These are phyloP conservation scores for Phyllosticta paracitricarpa DNA, from an alignment of 2,329 filamentous ascomycete species.

Conservation along the genomic window DNA sequence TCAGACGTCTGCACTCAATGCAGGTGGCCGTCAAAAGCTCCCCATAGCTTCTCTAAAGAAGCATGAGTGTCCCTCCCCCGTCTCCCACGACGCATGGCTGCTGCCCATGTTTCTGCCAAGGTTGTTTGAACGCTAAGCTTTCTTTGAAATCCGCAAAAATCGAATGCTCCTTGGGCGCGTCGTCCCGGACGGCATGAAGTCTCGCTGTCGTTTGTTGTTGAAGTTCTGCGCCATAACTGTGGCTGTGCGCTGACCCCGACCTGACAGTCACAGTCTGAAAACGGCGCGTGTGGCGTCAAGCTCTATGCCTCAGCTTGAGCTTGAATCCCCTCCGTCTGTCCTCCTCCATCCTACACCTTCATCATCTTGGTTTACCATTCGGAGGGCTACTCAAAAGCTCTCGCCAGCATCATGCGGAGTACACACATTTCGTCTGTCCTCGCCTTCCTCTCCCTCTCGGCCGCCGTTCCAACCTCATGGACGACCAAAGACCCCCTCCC, in stretches of 20 bases:
- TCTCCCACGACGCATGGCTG: too few relatives aligned
- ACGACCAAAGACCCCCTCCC: slow-evolving; percentile 46
- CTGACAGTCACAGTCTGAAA: background rate
- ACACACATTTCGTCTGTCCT: slow-evolving; percentile 2
- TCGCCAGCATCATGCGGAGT: background rate
- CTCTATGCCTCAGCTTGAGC: background rate
- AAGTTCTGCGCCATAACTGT: background rate
- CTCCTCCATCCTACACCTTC: background rate
- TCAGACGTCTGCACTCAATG: too few relatives aligned
- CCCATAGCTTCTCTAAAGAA: too few relatives aligned
- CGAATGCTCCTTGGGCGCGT: too few relatives aligned
- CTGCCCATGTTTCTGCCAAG: too few relatives aligned
- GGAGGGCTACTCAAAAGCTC: background rate
- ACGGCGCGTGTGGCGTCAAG: too few relatives aligned
- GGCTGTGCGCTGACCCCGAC: background rate
- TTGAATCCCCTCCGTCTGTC: background rate
- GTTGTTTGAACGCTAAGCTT: too few relatives aligned
- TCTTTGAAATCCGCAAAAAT: too few relatives aligned
- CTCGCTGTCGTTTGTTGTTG: too few relatives aligned
- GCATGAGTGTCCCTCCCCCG: too few relatives aligned
- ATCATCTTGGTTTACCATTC: background rate
- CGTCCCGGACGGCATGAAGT: too few relatives aligned
- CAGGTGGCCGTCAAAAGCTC: too few relatives aligned
- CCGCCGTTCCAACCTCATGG: slow-evolving; percentile 14
- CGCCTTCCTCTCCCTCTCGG: slow-evolving; percentile 10